Evolutionary conservation across 306 rosid genomes (phyloP).

Genomic region (Myrica gale): DNA sequence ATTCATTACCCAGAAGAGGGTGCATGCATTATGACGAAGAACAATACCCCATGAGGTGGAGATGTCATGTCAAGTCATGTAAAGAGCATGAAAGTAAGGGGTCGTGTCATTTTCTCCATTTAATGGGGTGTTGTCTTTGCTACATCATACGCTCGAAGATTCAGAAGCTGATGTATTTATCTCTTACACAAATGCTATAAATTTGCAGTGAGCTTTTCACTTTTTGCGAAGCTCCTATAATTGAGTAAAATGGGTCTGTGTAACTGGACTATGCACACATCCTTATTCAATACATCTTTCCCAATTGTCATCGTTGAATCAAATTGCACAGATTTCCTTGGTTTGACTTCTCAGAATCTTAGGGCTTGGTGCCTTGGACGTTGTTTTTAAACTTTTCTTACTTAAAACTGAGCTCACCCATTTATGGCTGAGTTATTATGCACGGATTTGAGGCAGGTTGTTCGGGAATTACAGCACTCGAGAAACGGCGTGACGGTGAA

Average conservation of each 20-base stretch:
- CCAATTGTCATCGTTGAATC: slow-evolving; percentile 26
- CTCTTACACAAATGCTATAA: slow-evolving; percentile 4
- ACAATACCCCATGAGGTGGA: slow-evolving; percentile 42
- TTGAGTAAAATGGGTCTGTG: slow-evolving; percentile 16
- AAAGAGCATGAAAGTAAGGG: slow-evolving; percentile 36
- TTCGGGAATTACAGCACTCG: slow-evolving; percentile 80
- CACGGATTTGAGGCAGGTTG: slow-evolving; percentile 71
- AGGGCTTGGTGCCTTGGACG: slow-evolving; percentile 26
- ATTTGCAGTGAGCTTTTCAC: slow-evolving; percentile 4
- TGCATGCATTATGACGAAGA: slow-evolving; percentile 21
- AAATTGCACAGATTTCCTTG: slow-evolving; percentile 32
- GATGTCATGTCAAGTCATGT: slow-evolving; percentile 50
- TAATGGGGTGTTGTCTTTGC: slow-evolving; percentile 33
- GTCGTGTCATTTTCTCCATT: slow-evolving; percentile 59
- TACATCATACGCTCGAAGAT: slow-evolving; percentile 30
- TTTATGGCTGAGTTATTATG: slow-evolving; percentile 21
- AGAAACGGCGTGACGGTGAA: slow-evolving; percentile 72
- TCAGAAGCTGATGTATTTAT: slow-evolving; percentile 34
- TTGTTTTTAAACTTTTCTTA: neutral
- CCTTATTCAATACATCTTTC: slow-evolving; percentile 30
- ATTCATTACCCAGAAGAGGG: slow-evolving; percentile 37
- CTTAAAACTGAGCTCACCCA: neutral
- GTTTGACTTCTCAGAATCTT: slow-evolving; percentile 40
- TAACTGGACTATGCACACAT: slow-evolving; percentile 30
- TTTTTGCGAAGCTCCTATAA: slow-evolving; percentile 21